These are phyloP conservation scores for Bipolaris victoriae DNA, from an alignment of 2,329 filamentous ascomycete genomes.

Conservation along the genomic window DNA sequence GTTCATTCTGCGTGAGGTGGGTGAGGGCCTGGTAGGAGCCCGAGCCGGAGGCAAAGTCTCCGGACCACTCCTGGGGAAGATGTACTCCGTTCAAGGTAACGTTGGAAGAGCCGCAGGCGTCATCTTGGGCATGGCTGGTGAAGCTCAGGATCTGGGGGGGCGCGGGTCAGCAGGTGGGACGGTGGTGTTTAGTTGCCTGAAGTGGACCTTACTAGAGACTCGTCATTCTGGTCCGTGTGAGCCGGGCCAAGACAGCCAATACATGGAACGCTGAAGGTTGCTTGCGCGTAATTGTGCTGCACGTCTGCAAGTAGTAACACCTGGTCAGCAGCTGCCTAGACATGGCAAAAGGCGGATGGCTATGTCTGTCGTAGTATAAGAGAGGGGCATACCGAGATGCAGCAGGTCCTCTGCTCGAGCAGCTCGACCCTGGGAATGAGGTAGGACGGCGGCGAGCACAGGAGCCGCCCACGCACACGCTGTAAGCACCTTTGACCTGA, in stretches of 20 bases:
- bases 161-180: slow-evolving; percentile 35
- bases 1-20: slow-evolving; percentile 42
- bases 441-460: slow-evolving; percentile 39
- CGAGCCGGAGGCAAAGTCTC: slow-evolving; percentile 45
- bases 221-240: slow-evolving; percentile 50
- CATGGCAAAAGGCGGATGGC: slow-evolving; percentile 26
- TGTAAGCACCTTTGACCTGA: slow-evolving; percentile 41
- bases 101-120: slow-evolving; percentile 50
- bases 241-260: slow-evolving; percentile 50
- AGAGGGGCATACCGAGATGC: slow-evolving; percentile 38
- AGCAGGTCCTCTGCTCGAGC: slow-evolving; percentile 30
- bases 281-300: slow-evolving; percentile 47
- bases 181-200: slow-evolving; percentile 38
- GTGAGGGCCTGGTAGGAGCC: slow-evolving; percentile 41
- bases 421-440: slow-evolving; percentile 19
- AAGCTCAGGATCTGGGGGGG: slow-evolving; percentile 50
- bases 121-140: slow-evolving; percentile 46
- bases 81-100: slow-evolving; percentile 51
- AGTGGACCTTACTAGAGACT: slow-evolving; percentile 49
- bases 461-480: slow-evolving; percentile 39
- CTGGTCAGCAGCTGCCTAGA: slow-evolving; percentile 42
- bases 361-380: slow-evolving; percentile 22
- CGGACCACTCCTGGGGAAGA: slow-evolving; percentile 48
- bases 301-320: slow-evolving; percentile 29
- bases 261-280: slow-evolving; percentile 53